These are phyloP conservation scores for Hevea brasiliensis DNA, from an alignment of 345 rosid genomes.

Conservation along the genomic window DNA sequence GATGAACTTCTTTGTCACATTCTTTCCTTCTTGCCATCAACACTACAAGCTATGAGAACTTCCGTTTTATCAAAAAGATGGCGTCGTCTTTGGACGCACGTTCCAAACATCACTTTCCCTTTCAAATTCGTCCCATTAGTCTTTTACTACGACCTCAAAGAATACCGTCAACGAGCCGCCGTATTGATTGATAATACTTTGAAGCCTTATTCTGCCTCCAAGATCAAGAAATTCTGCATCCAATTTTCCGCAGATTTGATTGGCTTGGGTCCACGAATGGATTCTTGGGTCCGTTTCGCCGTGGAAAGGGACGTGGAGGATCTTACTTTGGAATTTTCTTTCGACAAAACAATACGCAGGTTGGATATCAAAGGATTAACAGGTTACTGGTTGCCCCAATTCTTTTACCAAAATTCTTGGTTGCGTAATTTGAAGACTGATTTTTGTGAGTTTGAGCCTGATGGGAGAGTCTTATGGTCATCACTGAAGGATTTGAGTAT, in stretches of 20 bases:
- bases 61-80: too few species aligned
- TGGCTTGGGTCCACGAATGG: background rate
- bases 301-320: background rate
- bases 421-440: background rate
- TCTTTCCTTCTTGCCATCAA: too few species aligned
- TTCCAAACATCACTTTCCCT: too few species aligned
- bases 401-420: background rate
- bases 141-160: too few species aligned
- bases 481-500: slow-evolving; percentile 9
- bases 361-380: too few species aligned
- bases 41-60: too few species aligned
- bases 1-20: too few species aligned
- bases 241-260: background rate
- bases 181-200: too few species aligned
- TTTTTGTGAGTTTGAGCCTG: background rate
- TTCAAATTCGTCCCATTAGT: too few species aligned
- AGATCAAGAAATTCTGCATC: background rate
- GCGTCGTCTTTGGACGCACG: too few species aligned
- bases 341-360: background rate
- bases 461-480: background rate
- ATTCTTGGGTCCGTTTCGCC: slow-evolving; percentile 13
- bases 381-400: background rate
- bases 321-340: background rate
- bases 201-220: background rate
- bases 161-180: too few species aligned